Evolutionary conservation across 495 filamentous ascomycete genomes (phyloP), one percentile per base, ranked within the genome.

Genomic region (Xylaria grammica): DNA sequence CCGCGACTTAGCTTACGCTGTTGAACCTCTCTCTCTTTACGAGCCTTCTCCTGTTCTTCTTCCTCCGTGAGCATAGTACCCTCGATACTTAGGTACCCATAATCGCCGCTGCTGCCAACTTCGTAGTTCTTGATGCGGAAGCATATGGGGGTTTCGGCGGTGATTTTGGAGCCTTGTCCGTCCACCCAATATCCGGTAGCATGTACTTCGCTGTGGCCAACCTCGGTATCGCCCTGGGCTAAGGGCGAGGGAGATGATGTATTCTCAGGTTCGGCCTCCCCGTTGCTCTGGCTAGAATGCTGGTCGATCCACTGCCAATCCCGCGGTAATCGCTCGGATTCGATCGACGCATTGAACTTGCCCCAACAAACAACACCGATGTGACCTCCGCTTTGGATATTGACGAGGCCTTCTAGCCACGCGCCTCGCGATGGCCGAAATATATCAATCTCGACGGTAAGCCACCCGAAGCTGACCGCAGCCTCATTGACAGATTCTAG

Each of bases 81-180:
- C 58, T 82, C 77, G 15, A 84, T 77, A 26, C 75, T 79, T 6
- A 84, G 60, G 55, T 82, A 84, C 20, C 78, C 78, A 64, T 79
- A 77, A 48, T 84, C 79, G 46, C 80, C 80, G 7, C 80, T 80
- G n/a, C 76, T 70, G 9, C 79, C 79, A 26, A 82, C 78, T 38
- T 84, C 80, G 54, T 78, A 84, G 59, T 79, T 79, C 62, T 80
- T 82, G 70, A 84, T 82, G 45, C 80, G 75, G 72, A 82, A 84
- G 38, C 72, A 71, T 36, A 82, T 70, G 68, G 79, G 81, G 4
- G 65, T 55, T 0, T 69, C 70, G 44, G 76, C 77, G 17, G 68
- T 65, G 48, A 82, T 69, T 48, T 74, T 78, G 13, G 59, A 57
- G 3, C 76, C 76, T 3, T 50, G 58, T 22, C 73, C 78, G 40